A percentile compares a stretch with the other conserved stretches of the same genome.
Evolutionary conservation across 306 rosid genomes (phyloP).

Genomic region (Mucuna pruriens): DNA sequence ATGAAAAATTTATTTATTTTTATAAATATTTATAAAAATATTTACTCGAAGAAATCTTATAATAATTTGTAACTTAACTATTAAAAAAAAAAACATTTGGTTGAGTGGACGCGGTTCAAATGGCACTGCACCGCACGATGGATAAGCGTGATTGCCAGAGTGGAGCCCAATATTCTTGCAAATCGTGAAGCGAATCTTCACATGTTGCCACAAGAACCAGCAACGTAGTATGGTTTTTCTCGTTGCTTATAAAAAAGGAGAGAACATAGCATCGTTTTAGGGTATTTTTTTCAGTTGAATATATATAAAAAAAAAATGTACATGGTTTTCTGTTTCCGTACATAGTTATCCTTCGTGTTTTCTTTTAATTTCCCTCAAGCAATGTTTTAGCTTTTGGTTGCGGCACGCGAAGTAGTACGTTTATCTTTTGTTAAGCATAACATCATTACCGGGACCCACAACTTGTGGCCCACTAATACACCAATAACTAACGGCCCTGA

Average conservation of each 20-base stretch:
- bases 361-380: background rate
- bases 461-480: background rate
- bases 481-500: background rate
- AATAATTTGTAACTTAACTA: no score
- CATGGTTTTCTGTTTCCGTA: background rate
- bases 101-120: background rate
- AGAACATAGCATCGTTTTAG: no score
- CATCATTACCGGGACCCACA: background rate
- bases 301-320: no score
- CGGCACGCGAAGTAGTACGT: slow-evolving; percentile 18
- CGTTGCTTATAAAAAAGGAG: background rate
- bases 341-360: background rate
- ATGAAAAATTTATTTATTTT: no score
- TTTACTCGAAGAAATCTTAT: no score
- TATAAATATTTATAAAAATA: no score
- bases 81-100: no score
- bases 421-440: background rate
- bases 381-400: background rate
- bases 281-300: no score
- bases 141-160: background rate
- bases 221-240: slow-evolving; percentile 4
- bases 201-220: background rate
- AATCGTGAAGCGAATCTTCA: background rate
- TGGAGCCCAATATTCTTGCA: background rate
- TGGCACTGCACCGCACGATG: background rate